Evolutionary conservation across 345 rosid species (phyloP).

Genomic region (Citrus maxima): DNA sequence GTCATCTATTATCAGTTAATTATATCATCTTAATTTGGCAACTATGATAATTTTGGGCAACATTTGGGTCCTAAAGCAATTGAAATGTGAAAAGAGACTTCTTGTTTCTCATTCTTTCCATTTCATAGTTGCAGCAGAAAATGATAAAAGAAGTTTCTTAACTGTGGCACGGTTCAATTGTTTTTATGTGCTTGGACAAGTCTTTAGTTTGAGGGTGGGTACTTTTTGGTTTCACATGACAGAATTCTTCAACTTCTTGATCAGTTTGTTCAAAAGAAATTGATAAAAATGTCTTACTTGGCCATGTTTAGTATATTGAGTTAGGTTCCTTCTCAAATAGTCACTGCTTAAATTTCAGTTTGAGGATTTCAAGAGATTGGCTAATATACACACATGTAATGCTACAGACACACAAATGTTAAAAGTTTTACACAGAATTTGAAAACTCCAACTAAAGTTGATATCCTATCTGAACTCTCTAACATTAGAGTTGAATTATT

Average conservation of each 20-base stretch:
- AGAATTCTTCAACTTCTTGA: background rate
- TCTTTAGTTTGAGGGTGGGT: background rate
- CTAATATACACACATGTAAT: background rate
- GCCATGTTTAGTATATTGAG: background rate
- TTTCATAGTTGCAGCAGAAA: background rate
- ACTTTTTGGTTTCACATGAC: background rate
- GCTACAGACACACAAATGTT: background rate
- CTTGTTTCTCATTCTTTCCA: background rate
- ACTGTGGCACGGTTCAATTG: background rate
- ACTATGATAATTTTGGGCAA: background rate
- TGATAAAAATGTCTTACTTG: background rate
- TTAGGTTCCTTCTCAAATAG: background rate
- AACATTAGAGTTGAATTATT: background rate
- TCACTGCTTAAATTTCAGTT: background rate
- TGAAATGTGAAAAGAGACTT: background rate
- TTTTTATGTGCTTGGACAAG: background rate
- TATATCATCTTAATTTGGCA: background rate
- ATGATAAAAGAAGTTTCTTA: background rate
- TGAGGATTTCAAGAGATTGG: background rate
- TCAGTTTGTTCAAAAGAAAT: background rate
- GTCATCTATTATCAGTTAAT: background rate
- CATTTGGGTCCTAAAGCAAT: background rate
- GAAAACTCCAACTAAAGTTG: background rate
- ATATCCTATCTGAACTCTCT: background rate
- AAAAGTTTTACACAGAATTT: background rate